Conservation (phyloP, 2,329 filamentous ascomycete species). For the Neoascochyta sp. region DNA sequence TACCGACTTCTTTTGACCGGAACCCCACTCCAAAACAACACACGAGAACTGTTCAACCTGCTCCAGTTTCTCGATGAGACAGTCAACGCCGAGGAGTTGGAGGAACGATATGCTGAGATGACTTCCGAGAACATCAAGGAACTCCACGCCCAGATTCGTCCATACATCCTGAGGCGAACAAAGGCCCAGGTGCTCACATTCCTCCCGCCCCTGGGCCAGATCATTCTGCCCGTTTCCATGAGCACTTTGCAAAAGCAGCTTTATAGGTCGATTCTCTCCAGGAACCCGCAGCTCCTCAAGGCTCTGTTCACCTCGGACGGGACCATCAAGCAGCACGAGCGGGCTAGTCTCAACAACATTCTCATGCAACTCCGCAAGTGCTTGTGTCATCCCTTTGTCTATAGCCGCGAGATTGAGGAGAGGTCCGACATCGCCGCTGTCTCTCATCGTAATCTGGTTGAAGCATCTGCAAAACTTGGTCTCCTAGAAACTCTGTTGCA, state of each 20-base stretch:
- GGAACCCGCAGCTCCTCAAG: slow-evolving; percentile 83
- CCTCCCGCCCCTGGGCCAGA: slow-evolving; percentile 86
- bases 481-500: slow-evolving; percentile 82
- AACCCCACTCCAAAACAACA: slow-evolving; percentile 93
- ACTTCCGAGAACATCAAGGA: slow-evolving; percentile 77
- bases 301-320: slow-evolving; percentile 70
- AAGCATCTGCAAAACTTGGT: slow-evolving; percentile 85
- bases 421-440: slow-evolving; percentile 58
- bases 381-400: slow-evolving; percentile 93
- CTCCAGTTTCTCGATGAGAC: slow-evolving; percentile 83
- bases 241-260: slow-evolving; percentile 88
- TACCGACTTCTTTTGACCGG: slow-evolving; percentile 83
- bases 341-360: slow-evolving; percentile 85
- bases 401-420: slow-evolving; percentile 87
- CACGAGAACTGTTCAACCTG: slow-evolving; percentile 92
- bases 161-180: slow-evolving; percentile 69
- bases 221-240: slow-evolving; percentile 96
- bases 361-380: slow-evolving; percentile 93
- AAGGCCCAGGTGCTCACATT: slow-evolving; percentile 90
- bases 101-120: slow-evolving; percentile 71
- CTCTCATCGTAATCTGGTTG: slow-evolving; percentile 76
- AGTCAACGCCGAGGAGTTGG: slow-evolving; percentile 67
- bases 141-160: slow-evolving; percentile 78
- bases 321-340: slow-evolving; percentile 62
- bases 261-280: slow-evolving; percentile 87